A percentile compares a stretch with the other conserved stretches of the same genome.
Conservation (phyloP, 306 rosid genomes). For the Begonia fuchsioides region DNA sequence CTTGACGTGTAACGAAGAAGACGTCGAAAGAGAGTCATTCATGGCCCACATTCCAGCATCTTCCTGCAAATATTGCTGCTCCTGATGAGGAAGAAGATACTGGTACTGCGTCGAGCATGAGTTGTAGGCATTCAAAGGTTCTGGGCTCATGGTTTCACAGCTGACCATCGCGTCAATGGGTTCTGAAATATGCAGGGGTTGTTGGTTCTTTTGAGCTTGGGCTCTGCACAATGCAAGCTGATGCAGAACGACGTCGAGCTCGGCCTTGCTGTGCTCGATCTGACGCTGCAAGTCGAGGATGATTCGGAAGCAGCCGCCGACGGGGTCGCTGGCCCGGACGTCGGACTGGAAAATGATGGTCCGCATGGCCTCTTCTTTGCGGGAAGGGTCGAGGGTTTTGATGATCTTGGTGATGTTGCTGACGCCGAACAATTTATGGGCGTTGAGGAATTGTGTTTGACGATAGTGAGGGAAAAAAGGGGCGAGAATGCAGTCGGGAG, state of each 20-base stretch:
- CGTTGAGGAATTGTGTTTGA: slow-evolving; percentile 42
- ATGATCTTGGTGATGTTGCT: slow-evolving; percentile 46
- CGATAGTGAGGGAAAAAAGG: slow-evolving; percentile 71
- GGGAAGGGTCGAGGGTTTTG: slow-evolving; percentile 11
- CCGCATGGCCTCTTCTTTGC: slow-evolving; percentile 32
- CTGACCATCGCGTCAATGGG: background rate
- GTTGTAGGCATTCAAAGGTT: slow-evolving; percentile 15
- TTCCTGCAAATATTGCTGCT: slow-evolving; percentile 29
- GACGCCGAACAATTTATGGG: slow-evolving; percentile 70
- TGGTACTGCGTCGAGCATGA: slow-evolving; percentile 6
- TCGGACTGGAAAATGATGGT: slow-evolving; percentile 50
- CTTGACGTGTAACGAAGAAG: slow-evolving; percentile 35
- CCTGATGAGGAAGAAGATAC: too few relatives aligned
- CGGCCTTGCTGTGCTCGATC: slow-evolving; percentile 15
- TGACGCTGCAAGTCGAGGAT: slow-evolving; percentile 23
- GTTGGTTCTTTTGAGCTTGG: slow-evolving; percentile 9
- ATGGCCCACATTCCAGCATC: slow-evolving; percentile 38
- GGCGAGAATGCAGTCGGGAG: slow-evolving; percentile 56
- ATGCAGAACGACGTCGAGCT: slow-evolving; percentile 35
- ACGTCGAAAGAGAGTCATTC: slow-evolving; percentile 26
- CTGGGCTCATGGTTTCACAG: slow-evolving; percentile 12
- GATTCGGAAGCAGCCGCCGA: slow-evolving; percentile 43
- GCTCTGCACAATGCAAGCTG: slow-evolving; percentile 36
- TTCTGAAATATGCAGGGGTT: background rate
- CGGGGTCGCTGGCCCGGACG: slow-evolving; percentile 48